Evolutionary conservation across 768 basidiomycete genomes (phyloP).

Genomic region (Lyophyllum decastes): DNA sequence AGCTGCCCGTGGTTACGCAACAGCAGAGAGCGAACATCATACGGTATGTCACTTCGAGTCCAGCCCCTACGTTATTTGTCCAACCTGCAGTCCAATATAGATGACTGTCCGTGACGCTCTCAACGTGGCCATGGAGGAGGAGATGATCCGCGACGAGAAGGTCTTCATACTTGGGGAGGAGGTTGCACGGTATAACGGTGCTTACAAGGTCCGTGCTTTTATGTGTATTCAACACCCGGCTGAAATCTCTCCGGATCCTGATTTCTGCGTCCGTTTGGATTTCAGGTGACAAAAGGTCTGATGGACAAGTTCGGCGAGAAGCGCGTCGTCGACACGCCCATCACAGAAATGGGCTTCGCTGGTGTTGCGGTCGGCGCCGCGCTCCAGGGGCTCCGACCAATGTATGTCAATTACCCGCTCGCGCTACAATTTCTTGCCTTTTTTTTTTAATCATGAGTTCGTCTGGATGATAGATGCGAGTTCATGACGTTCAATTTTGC

Average conservation of each 20-base stretch:
- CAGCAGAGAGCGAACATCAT: constrained; percentile 49
- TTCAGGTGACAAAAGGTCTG: constrained; percentile 94
- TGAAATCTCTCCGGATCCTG: background rate
- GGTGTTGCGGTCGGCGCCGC: constrained; percentile 95
- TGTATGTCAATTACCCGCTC: constrained; percentile 48
- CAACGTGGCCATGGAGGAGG: constrained; percentile 98
- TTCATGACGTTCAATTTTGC: constrained; percentile 99
- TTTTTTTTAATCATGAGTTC: constrained; percentile 14
- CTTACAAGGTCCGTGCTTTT: constrained; percentile 73
- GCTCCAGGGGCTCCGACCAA: constrained; percentile 89
- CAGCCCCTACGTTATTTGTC: constrained; percentile 17
- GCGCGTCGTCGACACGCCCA: constrained; percentile 96
- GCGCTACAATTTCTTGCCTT: constrained; percentile 4
- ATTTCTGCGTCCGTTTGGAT: background rate
- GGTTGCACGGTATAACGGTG: constrained; percentile 97
- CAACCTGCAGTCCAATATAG: constrained; percentile 36
- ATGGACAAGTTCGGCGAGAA: constrained; percentile 99
- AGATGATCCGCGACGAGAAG: constrained; percentile 93
- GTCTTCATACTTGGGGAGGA: constrained; percentile 98
- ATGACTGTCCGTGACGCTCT: constrained; percentile 99
- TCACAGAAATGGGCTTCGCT: constrained; percentile 98
- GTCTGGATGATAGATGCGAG: constrained; percentile 69
- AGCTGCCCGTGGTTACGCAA: constrained; percentile 63
- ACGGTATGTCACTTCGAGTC: constrained; percentile 32
- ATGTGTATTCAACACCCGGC: background rate